Evolutionary conservation across 2,329 filamentous ascomycete species (phyloP), one percentile per base, ranked within the genome.

Genomic region (Cadophora sp.): DNA sequence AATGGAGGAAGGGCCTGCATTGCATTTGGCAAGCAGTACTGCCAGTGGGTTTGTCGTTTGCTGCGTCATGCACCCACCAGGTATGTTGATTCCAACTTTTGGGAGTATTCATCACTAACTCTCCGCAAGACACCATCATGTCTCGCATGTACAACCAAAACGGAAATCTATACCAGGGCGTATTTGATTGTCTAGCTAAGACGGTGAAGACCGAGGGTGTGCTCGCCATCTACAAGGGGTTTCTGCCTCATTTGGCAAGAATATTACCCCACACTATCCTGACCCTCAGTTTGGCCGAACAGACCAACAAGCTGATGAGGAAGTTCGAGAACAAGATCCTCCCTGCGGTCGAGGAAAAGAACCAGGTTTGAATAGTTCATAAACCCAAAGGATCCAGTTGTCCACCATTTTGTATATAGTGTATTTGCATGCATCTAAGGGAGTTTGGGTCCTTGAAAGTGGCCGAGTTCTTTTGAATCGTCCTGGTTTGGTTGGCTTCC

Each of bases 71-170:
- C 96, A 99, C 77, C 96, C 96, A 63, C 96, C 96, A 76, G 91
- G 91, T 93, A 81, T 78, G 85, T 59, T 48, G 20, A n/a, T 11
- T 1, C 47, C 14, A 20, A 59, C 0, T 13, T n/a, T 45, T n/a
- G 33, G 22, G 39, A 30, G 50, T 36, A 47, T 43, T 65, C 5
- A 65, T 64, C 53, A 39, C 66, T 71, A 58, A 74, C 64, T 59
- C 24, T 22, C 27, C 50, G 22, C 30, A 68, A 87, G 96, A 99
- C 79, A 99, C 96, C 5, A 92, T 99, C 81, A 99, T 99, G 96
- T 96, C 93, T 69, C 91, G 96, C 70, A 90, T 99, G 84, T 99
- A 99, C 84, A 99, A 99, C 83, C 96, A 99, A 80, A 97, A 94
- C 69, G 96, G 96, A 62, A 97, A 97, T 78, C 85, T 99, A n/a